Evolutionary conservation across 305 asterid genomes (phyloP).

Genomic region (Stenogyne calaminthoides): DNA sequence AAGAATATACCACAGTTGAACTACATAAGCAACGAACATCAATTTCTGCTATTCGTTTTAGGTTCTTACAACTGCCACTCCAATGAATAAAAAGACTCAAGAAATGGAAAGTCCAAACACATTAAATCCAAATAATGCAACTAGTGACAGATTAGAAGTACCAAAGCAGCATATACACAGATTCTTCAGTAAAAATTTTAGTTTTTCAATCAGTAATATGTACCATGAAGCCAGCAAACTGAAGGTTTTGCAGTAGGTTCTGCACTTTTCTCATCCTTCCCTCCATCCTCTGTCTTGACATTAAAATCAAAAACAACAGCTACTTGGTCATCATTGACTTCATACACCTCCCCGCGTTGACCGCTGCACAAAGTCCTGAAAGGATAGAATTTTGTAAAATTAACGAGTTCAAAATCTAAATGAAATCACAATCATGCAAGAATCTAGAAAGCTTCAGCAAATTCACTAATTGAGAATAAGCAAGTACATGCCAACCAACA

Average conservation of each 20-base stretch:
- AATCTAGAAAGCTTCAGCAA: slow-evolving; percentile 26
- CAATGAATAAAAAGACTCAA: slow-evolving; percentile 5
- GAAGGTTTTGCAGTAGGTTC: slow-evolving; percentile 58
- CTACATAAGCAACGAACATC: background rate
- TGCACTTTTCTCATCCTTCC: slow-evolving; percentile 46
- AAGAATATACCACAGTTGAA: slow-evolving; percentile 11
- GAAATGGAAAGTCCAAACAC: background rate
- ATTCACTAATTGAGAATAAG: slow-evolving; percentile 26
- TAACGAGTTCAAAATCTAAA: slow-evolving; percentile 26
- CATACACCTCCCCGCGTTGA: slow-evolving; percentile 95
- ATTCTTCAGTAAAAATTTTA: slow-evolving; percentile 9
- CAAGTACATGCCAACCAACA: slow-evolving; percentile 29
- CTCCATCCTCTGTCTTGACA: slow-evolving; percentile 44
- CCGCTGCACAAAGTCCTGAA: slow-evolving; percentile 76
- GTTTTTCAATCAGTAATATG: slow-evolving; percentile 26
- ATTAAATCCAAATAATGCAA: slow-evolving; percentile 4
- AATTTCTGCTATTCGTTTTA: background rate
- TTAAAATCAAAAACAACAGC: slow-evolving; percentile 71
- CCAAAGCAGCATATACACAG: slow-evolving; percentile 20
- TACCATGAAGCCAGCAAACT: slow-evolving; percentile 86
- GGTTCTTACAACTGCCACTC: slow-evolving; percentile 2
- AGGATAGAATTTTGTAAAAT: slow-evolving; percentile 20
- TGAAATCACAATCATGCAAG: slow-evolving; percentile 12
- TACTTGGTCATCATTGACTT: slow-evolving; percentile 79
- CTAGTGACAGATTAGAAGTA: background rate